Base-by-base conservation (phyloP, 805 yeast species). In the Millerago galiae region DNA sequence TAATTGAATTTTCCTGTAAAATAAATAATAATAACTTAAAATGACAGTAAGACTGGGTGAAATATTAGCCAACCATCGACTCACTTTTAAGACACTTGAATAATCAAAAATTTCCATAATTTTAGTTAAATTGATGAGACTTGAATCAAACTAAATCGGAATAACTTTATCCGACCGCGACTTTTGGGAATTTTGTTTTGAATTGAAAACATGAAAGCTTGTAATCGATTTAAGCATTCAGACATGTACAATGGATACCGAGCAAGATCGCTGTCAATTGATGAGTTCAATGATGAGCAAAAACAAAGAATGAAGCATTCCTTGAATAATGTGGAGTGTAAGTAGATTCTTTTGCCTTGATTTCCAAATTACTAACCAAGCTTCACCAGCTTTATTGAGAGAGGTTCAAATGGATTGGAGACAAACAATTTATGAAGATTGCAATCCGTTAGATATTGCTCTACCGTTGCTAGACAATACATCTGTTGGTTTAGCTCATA, bases 401-500 rank as follows among this genome's bases (percentile, higher is more conserved):
- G 59, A 59, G 27, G 69, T 72, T 5, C 63, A 66, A 14, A 49
- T 65, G 4, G 70, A 70, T 43, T 77, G 81, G 81, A 63, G 66
- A 35, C 71, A 74, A 40, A 61, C 79, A 8, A 61, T 72, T 7
- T 65, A 66, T 1, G 71, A 70, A 8, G 72, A 77, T 38, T 77
- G 87, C 42, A 89, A 88, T 57, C 95, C 96, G 2, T 71, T 93
- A 36, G 96, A 88, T 52, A 68, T 82, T 40, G 96, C 96, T 0
- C 68, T 91, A 32, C 79, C 90, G 1, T 68, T 93, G 44, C 67
- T 89, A 54, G 97, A 91, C 61, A 82, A 81, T 53, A 79, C 95
- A 2, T 84, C 95, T 1, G 93, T 89, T n/a, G 98, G 98, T 0
- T 65, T 86, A 53, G 95, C 95, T 1, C 82, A 81, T 53, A 76